Evolutionary conservation across 495 filamentous ascomycete genomes (phyloP).

Genomic region (Aspergillus olivimuriae): DNA sequence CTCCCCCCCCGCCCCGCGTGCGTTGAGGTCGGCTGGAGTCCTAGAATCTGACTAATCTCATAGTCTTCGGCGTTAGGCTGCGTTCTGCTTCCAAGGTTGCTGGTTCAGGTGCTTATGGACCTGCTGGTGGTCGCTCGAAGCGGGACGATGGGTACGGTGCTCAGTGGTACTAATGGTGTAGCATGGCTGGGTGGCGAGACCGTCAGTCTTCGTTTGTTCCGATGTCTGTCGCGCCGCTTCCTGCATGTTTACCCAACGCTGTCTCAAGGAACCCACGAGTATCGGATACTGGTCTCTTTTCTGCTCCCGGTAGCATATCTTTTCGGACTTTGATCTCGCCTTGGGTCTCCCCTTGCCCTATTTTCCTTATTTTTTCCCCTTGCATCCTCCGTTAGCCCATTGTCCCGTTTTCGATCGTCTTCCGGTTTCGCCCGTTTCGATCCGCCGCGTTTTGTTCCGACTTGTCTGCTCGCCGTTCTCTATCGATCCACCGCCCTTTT

Average conservation of each 20-base stretch:
- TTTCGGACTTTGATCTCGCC: slow-evolving; percentile 34
- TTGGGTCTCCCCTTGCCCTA: slow-evolving; percentile 31
- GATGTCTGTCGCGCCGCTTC: slow-evolving; percentile 18
- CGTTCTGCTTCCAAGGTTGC: slow-evolving; percentile 87
- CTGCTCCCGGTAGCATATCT: slow-evolving; percentile 31
- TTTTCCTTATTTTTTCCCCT: slow-evolving; percentile 20
- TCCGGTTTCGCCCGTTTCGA: slow-evolving; percentile 35
- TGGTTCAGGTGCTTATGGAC: slow-evolving; percentile 57
- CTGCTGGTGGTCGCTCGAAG: slow-evolving; percentile 69
- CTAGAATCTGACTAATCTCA: slow-evolving; percentile 74
- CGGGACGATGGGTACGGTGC: slow-evolving; percentile 58
- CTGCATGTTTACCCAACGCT: slow-evolving; percentile 25
- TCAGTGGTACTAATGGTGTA: slow-evolving; percentile 56
- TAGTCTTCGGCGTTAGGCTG: slow-evolving; percentile 90
- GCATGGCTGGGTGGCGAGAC: slow-evolving; percentile 26
- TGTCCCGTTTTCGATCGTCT: slow-evolving; percentile 33
- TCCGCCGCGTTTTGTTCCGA: slow-evolving; percentile 17
- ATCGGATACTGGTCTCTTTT: slow-evolving; percentile 23
- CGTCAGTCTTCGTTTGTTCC: slow-evolving; percentile 10
- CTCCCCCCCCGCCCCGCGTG: too few species aligned
- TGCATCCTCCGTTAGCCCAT: slow-evolving; percentile 34
- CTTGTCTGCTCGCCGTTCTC: slow-evolving; percentile 4
- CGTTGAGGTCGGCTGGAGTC: slow-evolving; percentile 63
- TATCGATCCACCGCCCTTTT: too few species aligned
- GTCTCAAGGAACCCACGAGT: slow-evolving; percentile 30